Evolutionary conservation across 164 flowering plant genomes (phyloP).

Genomic region (Amborella trichopoda): DNA sequence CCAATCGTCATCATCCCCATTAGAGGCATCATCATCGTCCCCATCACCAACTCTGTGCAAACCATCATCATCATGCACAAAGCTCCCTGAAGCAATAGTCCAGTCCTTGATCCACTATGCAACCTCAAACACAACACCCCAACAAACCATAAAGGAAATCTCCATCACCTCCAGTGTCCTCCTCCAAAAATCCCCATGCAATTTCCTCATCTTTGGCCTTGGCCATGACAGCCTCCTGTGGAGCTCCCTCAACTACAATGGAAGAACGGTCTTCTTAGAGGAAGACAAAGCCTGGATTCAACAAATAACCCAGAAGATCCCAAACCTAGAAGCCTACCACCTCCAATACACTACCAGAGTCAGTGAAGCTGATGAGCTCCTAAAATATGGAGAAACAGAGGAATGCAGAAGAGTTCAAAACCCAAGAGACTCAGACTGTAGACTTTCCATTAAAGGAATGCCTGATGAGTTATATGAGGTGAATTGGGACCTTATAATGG

Average conservation of each 20-base stretch:
- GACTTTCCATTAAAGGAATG: slow-evolving; percentile 45
- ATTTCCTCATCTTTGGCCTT: slow-evolving; percentile 83
- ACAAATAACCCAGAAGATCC: slow-evolving; percentile 34
- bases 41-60: slow-evolving; percentile 3
- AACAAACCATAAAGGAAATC: slow-evolving; percentile 57
- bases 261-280: slow-evolving; percentile 71
- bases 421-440: slow-evolving; percentile 39
- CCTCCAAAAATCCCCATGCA: slow-evolving; percentile 63
- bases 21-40: slow-evolving; percentile 13
- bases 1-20: slow-evolving; percentile 3
- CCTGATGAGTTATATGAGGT: slow-evolving; percentile 50
- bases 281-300: slow-evolving; percentile 71
- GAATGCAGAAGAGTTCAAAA: slow-evolving; percentile 44
- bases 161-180: slow-evolving; percentile 36
- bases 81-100: slow-evolving; percentile 39
- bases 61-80: slow-evolving; percentile 35
- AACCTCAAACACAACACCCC: slow-evolving; percentile 61
- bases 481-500: slow-evolving; percentile 89
- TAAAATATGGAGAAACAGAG: slow-evolving; percentile 29
- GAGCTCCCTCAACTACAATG: slow-evolving; percentile 64
- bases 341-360: slow-evolving; percentile 58
- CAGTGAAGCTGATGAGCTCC: slow-evolving; percentile 38
- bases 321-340: slow-evolving; percentile 52
- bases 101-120: slow-evolving; percentile 48
- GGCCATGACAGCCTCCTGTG: slow-evolving; percentile 91